Evolutionary conservation across 192 early-diverging fungal genomes (phyloP).

Genomic region (Coemansia sp.): DNA sequence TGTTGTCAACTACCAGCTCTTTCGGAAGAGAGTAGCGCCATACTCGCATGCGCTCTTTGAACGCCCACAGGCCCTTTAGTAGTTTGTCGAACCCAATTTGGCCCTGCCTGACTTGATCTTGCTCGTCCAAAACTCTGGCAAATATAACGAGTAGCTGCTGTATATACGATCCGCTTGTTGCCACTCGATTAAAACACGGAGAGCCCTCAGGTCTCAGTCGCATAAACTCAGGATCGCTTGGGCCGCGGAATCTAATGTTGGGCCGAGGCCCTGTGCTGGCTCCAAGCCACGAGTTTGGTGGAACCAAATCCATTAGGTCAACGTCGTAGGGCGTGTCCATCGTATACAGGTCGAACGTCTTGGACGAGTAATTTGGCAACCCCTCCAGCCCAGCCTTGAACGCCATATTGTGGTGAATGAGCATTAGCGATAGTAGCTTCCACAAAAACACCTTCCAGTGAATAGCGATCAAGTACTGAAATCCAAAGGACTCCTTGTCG

Average conservation of each 20-base stretch:
- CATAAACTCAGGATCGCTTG: slow-evolving; percentile 43
- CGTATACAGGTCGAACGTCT: slow-evolving; percentile 51
- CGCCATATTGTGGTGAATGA: slow-evolving; percentile 22
- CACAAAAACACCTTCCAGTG: slow-evolving; percentile 54
- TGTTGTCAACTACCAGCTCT: slow-evolving; percentile 30
- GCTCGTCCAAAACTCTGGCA: slow-evolving; percentile 25
- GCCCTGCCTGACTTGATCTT: slow-evolving; percentile 25
- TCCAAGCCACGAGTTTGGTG: slow-evolving; percentile 37
- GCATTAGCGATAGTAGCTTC: slow-evolving; percentile 41
- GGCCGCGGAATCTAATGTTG: slow-evolving; percentile 47
- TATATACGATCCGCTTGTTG: slow-evolving; percentile 24
- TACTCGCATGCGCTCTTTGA: slow-evolving; percentile 47
- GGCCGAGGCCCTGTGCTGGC: slow-evolving; percentile 11
- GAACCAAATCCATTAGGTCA: slow-evolving; percentile 46
- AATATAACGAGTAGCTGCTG: slow-evolving; percentile 49
- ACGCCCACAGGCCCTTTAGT: slow-evolving; percentile 43
- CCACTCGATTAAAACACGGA: slow-evolving; percentile 40
- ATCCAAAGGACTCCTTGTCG: slow-evolving; percentile 43
- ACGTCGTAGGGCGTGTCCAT: slow-evolving; percentile 33
- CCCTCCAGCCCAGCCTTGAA: slow-evolving; percentile 19
- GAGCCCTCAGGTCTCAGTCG: slow-evolving; percentile 42
- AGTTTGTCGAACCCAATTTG: slow-evolving; percentile 22
- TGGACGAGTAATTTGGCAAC: slow-evolving; percentile 48
- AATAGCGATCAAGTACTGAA: slow-evolving; percentile 47
- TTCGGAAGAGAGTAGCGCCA: slow-evolving; percentile 44